Conservation (phyloP, 2,329 filamentous ascomycete species). For the Colletotrichum simmondsii region DNA sequence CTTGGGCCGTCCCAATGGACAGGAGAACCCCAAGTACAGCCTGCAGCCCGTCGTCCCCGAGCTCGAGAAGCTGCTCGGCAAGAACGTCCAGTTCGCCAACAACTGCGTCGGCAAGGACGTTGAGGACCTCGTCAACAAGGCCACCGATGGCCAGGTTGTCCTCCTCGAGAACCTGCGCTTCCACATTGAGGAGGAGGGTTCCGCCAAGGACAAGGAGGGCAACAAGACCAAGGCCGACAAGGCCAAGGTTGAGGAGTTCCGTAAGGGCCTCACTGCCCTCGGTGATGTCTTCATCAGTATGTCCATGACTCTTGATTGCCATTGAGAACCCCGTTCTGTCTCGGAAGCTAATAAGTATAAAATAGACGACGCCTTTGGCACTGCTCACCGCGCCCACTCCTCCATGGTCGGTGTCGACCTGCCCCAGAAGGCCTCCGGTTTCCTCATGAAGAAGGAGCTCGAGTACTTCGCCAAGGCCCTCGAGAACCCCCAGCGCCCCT, state of each 20-base stretch:
- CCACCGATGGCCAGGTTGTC: slow-evolving; percentile 83
- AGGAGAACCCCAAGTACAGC: slow-evolving; percentile 91
- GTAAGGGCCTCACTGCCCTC: slow-evolving; percentile 92
- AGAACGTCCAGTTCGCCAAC: slow-evolving; percentile 86
- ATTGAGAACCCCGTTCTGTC: not conserved
- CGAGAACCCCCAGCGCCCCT: slow-evolving; percentile 91
- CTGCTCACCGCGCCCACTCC: slow-evolving; percentile 97
- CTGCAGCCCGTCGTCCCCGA: slow-evolving; percentile 91
- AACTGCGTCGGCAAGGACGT: slow-evolving; percentile 92
- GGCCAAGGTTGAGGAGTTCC: slow-evolving; percentile 90
- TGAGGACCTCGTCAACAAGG: slow-evolving; percentile 88
- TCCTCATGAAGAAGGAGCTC: slow-evolving; percentile 99
- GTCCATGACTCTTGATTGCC: slow-evolving; percentile 46
- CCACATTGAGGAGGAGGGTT: slow-evolving; percentile 98
- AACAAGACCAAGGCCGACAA: slow-evolving; percentile 99
- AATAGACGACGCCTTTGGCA: slow-evolving; percentile 96
- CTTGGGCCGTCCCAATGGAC: slow-evolving; percentile 93
- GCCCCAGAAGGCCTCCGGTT: slow-evolving; percentile 95
- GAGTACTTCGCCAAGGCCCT: slow-evolving; percentile 99
- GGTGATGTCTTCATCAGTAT: slow-evolving; percentile 96
- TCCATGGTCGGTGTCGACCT: slow-evolving; percentile 98
- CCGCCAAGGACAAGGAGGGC: slow-evolving; percentile 90
- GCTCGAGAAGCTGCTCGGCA: slow-evolving; percentile 89
- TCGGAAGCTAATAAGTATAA: not conserved
- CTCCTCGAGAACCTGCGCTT: slow-evolving; percentile 98